A percentile compares a stretch with the other conserved stretches of the same genome.
Evolutionary conservation across 495 filamentous ascomycete species (phyloP).

Genomic region (Aspergillus avenaceus): DNA sequence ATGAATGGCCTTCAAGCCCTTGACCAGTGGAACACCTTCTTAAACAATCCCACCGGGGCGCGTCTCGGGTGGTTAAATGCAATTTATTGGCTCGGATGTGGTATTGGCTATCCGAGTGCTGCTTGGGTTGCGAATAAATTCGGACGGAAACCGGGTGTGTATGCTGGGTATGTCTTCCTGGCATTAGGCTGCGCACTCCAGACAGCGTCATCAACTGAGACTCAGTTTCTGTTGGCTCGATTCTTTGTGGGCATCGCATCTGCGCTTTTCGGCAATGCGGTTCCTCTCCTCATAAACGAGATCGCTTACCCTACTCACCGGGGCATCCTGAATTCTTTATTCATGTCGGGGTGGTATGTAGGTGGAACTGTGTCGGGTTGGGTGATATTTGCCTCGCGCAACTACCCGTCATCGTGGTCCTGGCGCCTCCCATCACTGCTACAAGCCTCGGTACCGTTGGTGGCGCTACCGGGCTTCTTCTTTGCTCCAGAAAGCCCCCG

Average conservation of each 20-base stretch:
- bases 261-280: conserved; percentile 52
- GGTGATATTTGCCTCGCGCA: conserved; percentile 23
- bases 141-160: conserved; percentile 55
- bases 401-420: conserved; percentile 35
- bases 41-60: conserved; percentile 45
- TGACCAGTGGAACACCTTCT: conserved; percentile 30
- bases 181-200: conserved; percentile 56
- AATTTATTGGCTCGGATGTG: conserved; percentile 60
- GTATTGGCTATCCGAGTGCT: conserved; percentile 55
- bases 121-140: conserved; percentile 55
- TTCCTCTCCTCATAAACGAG: conserved; percentile 60
- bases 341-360: conserved; percentile 60
- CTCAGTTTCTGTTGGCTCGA: conserved; percentile 57
- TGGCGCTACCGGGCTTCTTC: conserved; percentile 36
- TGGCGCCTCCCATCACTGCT: conserved; percentile 49
- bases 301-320: conserved; percentile 61
- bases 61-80: conserved; percentile 58
- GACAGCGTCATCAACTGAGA: conserved; percentile 37
- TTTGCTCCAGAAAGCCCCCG: conserved; percentile 42
- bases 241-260: conserved; percentile 56
- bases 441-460: conserved; percentile 43
- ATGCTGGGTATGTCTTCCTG: conserved; percentile 55
- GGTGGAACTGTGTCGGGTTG: conserved; percentile 45
- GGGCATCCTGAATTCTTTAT: conserved; percentile 55
- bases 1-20: conserved; percentile 36